phyloP scores from a whole-genome alignment of 306 rosid species.

The Medicago truncatula region DNA sequence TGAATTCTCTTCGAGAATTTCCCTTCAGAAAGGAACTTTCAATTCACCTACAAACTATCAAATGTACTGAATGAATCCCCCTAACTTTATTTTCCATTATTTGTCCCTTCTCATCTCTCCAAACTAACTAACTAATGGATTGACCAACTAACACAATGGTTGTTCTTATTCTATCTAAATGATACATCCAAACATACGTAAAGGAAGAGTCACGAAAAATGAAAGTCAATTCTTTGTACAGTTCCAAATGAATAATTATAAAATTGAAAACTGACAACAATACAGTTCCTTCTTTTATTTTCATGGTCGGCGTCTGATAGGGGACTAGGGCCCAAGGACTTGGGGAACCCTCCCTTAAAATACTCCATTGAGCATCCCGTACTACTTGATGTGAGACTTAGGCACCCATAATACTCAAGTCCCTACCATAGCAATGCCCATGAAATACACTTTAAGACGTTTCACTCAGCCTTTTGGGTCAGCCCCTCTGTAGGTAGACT shows the following conservation, averaged over 20 bases:
- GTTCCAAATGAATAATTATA: conserved; percentile 25
- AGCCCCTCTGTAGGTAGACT: background rate
- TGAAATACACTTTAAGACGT: background rate
- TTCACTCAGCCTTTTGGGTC: background rate
- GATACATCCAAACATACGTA: conserved; percentile 15
- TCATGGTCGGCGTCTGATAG: conserved; percentile 1
- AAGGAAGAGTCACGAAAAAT: conserved; percentile 21
- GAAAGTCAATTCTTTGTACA: conserved; percentile 16
- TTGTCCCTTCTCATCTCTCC: background rate
- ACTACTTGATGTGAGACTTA: background rate
- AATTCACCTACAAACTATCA: background rate
- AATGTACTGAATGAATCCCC: conserved; percentile 2
- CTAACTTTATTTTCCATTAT: background rate
- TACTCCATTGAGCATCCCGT: background rate
- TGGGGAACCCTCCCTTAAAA: background rate
- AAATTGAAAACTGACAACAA: conserved; percentile 30
- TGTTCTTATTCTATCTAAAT: background rate
- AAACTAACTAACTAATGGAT: background rate
- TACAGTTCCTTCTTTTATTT: conserved; percentile 22
- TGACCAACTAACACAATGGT: background rate
- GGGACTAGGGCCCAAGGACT: background rate
- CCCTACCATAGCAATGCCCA: background rate
- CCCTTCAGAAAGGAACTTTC: background rate
- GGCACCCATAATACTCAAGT: background rate
- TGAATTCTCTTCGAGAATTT: background rate